These are phyloP conservation scores for Lipomyces kockii DNA, from an alignment of 805 yeast genomes.

Conservation along the genomic window DNA sequence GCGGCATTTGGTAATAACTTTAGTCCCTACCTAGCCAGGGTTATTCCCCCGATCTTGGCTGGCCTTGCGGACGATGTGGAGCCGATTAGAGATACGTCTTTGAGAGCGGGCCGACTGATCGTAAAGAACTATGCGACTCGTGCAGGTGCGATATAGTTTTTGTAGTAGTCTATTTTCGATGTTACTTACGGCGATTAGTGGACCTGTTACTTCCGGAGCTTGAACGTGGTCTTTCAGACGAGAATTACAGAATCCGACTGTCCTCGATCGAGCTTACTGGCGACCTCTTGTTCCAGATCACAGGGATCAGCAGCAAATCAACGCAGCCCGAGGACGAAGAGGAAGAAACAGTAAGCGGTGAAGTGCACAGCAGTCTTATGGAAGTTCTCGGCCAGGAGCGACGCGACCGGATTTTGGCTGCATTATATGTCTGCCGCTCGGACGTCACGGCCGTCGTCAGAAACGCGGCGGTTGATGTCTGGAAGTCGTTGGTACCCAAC, in stretches of 20 bases:
- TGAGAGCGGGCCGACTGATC: conserved; percentile 89
- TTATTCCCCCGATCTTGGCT: conserved; percentile 87
- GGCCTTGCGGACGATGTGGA: conserved; percentile 93
- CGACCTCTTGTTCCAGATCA: conserved; percentile 88
- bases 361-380: conserved; percentile 65
- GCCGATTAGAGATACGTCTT: conserved; percentile 81
- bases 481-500: conserved; percentile 96
- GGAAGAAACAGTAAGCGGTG: conserved; percentile 44
- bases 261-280: conserved; percentile 96
- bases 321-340: conserved; percentile 52
- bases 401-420: conserved; percentile 81
- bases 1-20: conserved; percentile 92
- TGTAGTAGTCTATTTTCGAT: neutral
- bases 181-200: conserved; percentile 46
- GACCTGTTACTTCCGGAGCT: conserved; percentile 92
- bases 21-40: conserved; percentile 81
- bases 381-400: conserved; percentile 85
- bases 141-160: conserved; percentile 51
- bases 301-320: conserved; percentile 78
- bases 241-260: conserved; percentile 82
- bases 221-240: conserved; percentile 84
- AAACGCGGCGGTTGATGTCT: conserved; percentile 85
- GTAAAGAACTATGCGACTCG: conserved; percentile 89
- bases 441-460: conserved; percentile 88
- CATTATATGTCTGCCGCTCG: conserved; percentile 91